Evolutionary conservation across 2,329 filamentous ascomycete species (phyloP), one percentile per base, ranked within the genome.

Genomic region (Harringtonia aguacate): DNA sequence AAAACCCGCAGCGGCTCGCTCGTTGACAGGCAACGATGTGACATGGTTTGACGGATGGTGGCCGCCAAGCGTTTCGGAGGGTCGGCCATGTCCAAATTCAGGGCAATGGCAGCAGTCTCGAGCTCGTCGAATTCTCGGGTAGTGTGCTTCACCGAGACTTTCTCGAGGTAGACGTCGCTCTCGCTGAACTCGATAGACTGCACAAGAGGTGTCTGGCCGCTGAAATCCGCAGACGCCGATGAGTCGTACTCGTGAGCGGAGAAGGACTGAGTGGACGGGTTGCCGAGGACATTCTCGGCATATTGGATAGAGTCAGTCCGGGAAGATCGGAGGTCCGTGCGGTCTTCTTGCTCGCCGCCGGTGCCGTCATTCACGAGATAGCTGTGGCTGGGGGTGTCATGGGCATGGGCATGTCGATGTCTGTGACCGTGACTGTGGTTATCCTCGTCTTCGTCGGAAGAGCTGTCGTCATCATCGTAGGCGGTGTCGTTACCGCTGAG

Each of bases 21-120:
- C 13, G 65, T 68, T 6, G 61, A 62, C 15, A 73, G 59, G 39
- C 62, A 65, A 44, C 62, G 56, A 42, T 63, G 64, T 17, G 65
- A 66, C 67, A 73, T 70, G 31, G 66, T 70, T 51, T 72, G 69
- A 37, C 67, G 63, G 43, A 73, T 62, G 8, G 67, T 64, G 20
- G 63, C 62, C 24, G 61, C 56, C 20, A 72, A 50, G 22, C 60
- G 61, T 34, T 58, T 59, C 4, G 64, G 64, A 1, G 57, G 54
- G 31, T 56, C 51, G 1, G 27, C 45, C 27, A 66, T 51, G n/a
- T 48, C 50, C 43, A 68, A 52, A 36, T 52, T 49, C 29, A 55
- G 47, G 33, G 58, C 58, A 29, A 69, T 54, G 20, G 53, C 50
- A 12, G 58, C 55, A 2, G 64, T 63, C 50, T 70, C 61, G 29